phyloP scores from a whole-genome alignment of 176 grass and related monocot species.

The Puccinellia tenuiflora region DNA sequence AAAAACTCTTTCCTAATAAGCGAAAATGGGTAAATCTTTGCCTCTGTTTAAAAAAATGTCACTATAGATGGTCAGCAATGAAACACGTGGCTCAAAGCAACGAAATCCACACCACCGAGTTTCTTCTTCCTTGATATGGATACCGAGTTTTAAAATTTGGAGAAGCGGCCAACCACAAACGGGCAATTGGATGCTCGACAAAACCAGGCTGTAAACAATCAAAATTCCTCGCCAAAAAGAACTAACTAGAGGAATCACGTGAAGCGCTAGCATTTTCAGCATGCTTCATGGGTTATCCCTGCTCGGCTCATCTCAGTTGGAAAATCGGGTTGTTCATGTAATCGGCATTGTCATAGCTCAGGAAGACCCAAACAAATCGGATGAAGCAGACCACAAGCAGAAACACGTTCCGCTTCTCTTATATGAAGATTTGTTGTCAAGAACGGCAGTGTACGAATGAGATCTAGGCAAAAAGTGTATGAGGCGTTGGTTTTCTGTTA shows the following conservation, averaged over 20 bases:
- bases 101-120: constrained; percentile 55
- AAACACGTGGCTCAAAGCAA: constrained; percentile 80
- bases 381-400: not conserved
- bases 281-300: not conserved
- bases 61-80: too few species aligned
- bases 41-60: too few species aligned
- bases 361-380: not conserved
- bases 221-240: too few species aligned
- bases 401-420: not conserved
- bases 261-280: not conserved
- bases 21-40: too few species aligned
- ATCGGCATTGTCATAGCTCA: not conserved
- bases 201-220: too few species aligned
- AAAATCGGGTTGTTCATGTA: not conserved
- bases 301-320: not conserved
- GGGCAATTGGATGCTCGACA: too few species aligned
- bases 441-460: not conserved
- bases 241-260: too few species aligned
- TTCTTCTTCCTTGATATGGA: constrained; percentile 62
- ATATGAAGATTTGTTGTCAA: not conserved
- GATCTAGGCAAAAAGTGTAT: not conserved
- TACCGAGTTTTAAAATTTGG: not conserved
- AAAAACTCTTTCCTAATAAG: too few species aligned
- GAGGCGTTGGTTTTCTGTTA: not conserved
- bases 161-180: too few species aligned